These are phyloP conservation scores for Globisporangium cederbergense DNA, from an alignment of 352 stramenopile species.

Conservation along the genomic window DNA sequence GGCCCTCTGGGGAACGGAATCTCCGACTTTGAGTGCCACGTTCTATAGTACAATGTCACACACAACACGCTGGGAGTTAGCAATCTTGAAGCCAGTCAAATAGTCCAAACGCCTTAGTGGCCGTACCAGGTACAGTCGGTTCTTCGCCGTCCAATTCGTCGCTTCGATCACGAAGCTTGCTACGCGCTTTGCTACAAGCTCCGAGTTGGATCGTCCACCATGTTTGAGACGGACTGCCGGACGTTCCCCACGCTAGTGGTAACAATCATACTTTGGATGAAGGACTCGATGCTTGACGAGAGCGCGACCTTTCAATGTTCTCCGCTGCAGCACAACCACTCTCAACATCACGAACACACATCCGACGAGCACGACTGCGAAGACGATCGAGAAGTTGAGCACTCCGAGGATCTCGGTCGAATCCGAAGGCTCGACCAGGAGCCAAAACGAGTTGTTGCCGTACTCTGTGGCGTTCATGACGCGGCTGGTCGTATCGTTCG, in stretches of 20 bases:
- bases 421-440: constrained; percentile 7
- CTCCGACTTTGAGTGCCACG: neutral
- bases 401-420: neutral
- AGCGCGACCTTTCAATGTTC: too few relatives aligned
- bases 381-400: neutral
- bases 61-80: neutral
- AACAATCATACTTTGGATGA: too few relatives aligned
- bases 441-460: constrained; percentile 22
- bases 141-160: too few relatives aligned
- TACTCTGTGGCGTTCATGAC: constrained; percentile 17
- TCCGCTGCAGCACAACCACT: neutral
- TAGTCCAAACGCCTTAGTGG: neutral
- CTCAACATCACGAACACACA: neutral
- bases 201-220: too few relatives aligned
- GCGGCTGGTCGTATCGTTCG: too few relatives aligned
- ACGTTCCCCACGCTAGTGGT: too few relatives aligned
- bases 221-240: too few relatives aligned
- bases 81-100: neutral
- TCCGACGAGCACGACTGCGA: neutral
- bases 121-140: too few relatives aligned
- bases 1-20: neutral
- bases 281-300: too few relatives aligned
- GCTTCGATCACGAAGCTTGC: too few relatives aligned
- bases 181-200: too few relatives aligned
- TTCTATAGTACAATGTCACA: neutral